Conservation (phyloP, 2,329 filamentous ascomycete genomes). For the Pseudocercospora pini-densiflorae region DNA sequence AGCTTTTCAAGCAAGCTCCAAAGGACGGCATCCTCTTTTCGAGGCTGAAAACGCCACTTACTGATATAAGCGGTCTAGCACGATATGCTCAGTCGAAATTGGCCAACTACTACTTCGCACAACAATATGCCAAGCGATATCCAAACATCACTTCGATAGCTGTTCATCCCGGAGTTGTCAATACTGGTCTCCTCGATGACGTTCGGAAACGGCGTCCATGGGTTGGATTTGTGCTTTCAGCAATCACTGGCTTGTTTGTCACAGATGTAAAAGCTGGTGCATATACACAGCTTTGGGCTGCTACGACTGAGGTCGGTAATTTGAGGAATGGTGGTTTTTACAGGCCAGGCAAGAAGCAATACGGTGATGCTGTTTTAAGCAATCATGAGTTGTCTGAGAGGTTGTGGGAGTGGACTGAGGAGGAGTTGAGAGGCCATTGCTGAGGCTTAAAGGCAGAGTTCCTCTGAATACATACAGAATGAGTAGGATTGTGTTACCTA, state of each 20-base stretch:
- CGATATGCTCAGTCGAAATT: constrained; percentile 55
- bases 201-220: neutral
- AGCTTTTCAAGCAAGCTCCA: constrained; percentile 25
- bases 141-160: constrained; percentile 49
- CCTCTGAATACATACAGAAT: no score
- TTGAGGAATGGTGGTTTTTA: constrained; percentile 33
- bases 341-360: constrained; percentile 36
- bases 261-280: constrained; percentile 25
- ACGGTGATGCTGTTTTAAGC: neutral
- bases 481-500: no score
- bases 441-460: no score
- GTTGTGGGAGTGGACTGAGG: neutral
- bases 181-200: constrained; percentile 46
- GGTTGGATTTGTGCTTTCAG: constrained; percentile 4
- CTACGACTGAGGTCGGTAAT: constrained; percentile 14
- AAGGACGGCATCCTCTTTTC: constrained; percentile 23
- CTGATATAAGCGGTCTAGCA: constrained; percentile 30
- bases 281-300: constrained; percentile 34
- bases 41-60: constrained; percentile 30
- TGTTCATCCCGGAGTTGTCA: constrained; percentile 57
- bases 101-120: constrained; percentile 53
- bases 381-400: neutral
- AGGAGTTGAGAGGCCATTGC: neutral
- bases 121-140: constrained; percentile 47
- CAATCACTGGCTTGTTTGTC: constrained; percentile 1